Base-by-base conservation (phyloP, 768 basidiomycete species). In the Xerocomellus intermedius region DNA sequence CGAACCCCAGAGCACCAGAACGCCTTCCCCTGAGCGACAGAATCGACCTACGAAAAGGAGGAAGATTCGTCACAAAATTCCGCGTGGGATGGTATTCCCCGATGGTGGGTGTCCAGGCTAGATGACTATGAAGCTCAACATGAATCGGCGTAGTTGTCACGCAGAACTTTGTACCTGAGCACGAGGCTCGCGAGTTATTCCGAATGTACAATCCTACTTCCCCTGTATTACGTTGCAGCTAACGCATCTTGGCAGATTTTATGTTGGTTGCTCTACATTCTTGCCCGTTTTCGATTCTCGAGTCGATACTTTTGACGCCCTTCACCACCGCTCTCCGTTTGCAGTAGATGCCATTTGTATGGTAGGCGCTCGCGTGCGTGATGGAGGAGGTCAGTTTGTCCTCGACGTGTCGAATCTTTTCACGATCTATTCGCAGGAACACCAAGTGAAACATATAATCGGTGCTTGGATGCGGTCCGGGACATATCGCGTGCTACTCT, bases 331-430 rank as follows among this genome's bases (percentile, higher is more conserved):
- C 44, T 96, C 94, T 48, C 95, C 94, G 0, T 97, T 96, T 73
- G 92, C 92, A 39, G 87, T 98, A 22, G 86, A 95, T 61, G 85
- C 87, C 21, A 95, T 98, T 33, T 94, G 94, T 67, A 91, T 94
- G 87, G 91, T 95, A 36, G 94, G 91, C 4, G 88, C 93, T 13
- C 84, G 88, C 54, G 91, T 94, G 33, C 83, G 91, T 52, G 94
- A 96, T 68, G 94, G 91, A 28, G 94, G 94, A 65, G 89, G 90
- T 90, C 61, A 59, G 82, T 65, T 33, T 19, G 21, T 36, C 21
- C 14, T 30, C 63, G 19, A 35, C 39, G 21, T 24, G 3, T 28
- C 38, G 19, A 38, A 41, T 32, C 19, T 42, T 42, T 57, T 32
- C 55, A 55, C 54, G 56, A 65, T 21, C 44, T 59, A 43, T 51